Conservation (phyloP, 495 filamentous ascomycete species). For the Aspergillus nanangensis region DNA sequence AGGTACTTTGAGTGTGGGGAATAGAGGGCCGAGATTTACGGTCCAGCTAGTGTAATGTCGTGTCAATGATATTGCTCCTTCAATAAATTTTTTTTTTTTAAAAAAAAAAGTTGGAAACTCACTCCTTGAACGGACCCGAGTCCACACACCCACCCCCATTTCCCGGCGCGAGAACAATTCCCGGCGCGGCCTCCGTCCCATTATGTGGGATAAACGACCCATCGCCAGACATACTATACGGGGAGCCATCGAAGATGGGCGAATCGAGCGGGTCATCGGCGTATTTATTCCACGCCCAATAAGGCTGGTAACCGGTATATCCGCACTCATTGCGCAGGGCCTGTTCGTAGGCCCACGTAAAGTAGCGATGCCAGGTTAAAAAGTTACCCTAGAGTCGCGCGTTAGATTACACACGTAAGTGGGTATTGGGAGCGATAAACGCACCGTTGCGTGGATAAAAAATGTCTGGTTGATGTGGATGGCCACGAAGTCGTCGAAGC, state of each 20-base stretch:
- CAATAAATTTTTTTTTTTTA: no score
- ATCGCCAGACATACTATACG: constrained; percentile 51
- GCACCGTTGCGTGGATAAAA: constrained; percentile 52
- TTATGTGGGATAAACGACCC: constrained; percentile 36
- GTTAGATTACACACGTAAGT: constrained; percentile 22
- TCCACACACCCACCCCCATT: constrained; percentile 56
- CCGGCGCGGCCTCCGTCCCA: constrained; percentile 14
- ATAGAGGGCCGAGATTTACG: constrained; percentile 44
- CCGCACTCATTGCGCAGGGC: constrained; percentile 63
- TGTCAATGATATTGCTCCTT: no score
- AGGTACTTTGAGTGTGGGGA: constrained; percentile 5
- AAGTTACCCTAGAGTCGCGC: constrained; percentile 55
- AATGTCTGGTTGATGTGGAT: constrained; percentile 55
- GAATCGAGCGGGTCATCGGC: constrained; percentile 44
- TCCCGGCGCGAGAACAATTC: constrained; percentile 29
- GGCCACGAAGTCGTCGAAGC: constrained; percentile 61
- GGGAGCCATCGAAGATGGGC: constrained; percentile 57
- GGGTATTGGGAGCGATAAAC: constrained; percentile 43
- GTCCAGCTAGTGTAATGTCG: constrained; percentile 6
- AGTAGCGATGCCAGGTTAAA: constrained; percentile 63
- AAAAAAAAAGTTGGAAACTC: no score
- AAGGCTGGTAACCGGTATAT: constrained; percentile 46
- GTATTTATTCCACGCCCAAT: constrained; percentile 60
- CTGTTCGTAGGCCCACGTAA: constrained; percentile 55
- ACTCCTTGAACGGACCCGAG: constrained; percentile 47